phyloP scores from a whole-genome alignment of 2,329 filamentous ascomycete genomes.

The Talaromyces sp. region DNA sequence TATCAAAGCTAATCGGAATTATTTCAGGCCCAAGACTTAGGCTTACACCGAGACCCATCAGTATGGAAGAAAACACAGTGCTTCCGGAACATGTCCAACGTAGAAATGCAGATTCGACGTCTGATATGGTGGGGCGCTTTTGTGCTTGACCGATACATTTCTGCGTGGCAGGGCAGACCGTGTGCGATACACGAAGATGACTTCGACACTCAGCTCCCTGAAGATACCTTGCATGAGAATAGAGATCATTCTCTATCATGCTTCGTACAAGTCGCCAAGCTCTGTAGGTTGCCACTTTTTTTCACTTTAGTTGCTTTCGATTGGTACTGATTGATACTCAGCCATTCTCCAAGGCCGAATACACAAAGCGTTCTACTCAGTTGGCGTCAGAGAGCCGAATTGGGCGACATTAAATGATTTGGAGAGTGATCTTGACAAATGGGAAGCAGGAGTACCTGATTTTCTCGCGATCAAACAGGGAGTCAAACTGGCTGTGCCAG shows the following conservation, averaged over 20 bases:
- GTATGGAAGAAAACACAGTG: constrained; percentile 17
- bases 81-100: constrained; percentile 17
- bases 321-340: neutral
- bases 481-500: neutral
- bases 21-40: constrained; percentile 15
- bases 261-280: constrained; percentile 12
- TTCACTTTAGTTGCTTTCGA: neutral
- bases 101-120: constrained; percentile 17
- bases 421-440: neutral
- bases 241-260: constrained; percentile 15
- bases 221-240: constrained; percentile 10
- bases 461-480: neutral
- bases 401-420: constrained; percentile 3
- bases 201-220: constrained; percentile 17
- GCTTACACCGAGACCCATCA: constrained; percentile 17
- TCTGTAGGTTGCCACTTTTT: constrained; percentile 3
- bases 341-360: constrained; percentile 18
- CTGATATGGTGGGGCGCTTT: constrained; percentile 19
- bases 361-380: constrained; percentile 17
- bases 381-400: constrained; percentile 6
- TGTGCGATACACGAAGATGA: constrained; percentile 18
- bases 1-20: neutral
- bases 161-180: constrained; percentile 18
- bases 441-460: neutral
- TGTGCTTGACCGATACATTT: constrained; percentile 18